Conservation (phyloP, 1,284 basidiomycete species). For the Sporisorium reilianum region DNA sequence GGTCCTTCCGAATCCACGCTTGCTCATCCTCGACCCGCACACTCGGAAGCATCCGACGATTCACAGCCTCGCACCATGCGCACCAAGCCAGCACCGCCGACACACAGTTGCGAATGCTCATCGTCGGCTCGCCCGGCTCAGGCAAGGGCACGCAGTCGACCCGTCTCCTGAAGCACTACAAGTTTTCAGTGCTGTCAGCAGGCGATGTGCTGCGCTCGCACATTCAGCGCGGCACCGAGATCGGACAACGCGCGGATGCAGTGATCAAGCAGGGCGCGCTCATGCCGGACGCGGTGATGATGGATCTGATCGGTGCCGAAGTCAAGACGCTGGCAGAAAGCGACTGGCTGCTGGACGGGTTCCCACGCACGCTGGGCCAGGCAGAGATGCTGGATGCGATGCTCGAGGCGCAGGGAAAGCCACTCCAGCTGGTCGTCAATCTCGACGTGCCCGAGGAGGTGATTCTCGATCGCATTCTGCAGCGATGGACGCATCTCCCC, state of each 20-base stretch:
- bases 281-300: slow-evolving; percentile 68
- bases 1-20: neutral
- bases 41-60: slow-evolving; percentile 10
- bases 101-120: slow-evolving; percentile 61
- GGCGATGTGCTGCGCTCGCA: slow-evolving; percentile 66
- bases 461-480: slow-evolving; percentile 87
- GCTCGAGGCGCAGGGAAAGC: slow-evolving; percentile 27
- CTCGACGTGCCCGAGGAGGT: slow-evolving; percentile 90
- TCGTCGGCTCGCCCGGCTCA: slow-evolving; percentile 66
- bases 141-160: slow-evolving; percentile 67
- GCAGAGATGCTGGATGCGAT: slow-evolving; percentile 81
- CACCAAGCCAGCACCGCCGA: slow-evolving; percentile 6
- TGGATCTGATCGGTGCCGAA: slow-evolving; percentile 58
- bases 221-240: slow-evolving; percentile 50
- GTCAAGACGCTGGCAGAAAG: slow-evolving; percentile 28
- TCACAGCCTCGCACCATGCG: slow-evolving; percentile 4
- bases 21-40: neutral
- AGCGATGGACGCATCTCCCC: slow-evolving; percentile 89
- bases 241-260: slow-evolving; percentile 52
- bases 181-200: slow-evolving; percentile 52
- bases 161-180: slow-evolving; percentile 49
- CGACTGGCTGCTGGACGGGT: slow-evolving; percentile 96
- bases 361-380: slow-evolving; percentile 91
- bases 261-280: slow-evolving; percentile 62
- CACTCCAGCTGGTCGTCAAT: slow-evolving; percentile 86